A percentile compares a stretch with the other conserved stretches of the same genome.
These are phyloP conservation scores for Eucalyptus guilfoylei DNA, from an alignment of 345 rosid genomes.

Conservation along the genomic window DNA sequence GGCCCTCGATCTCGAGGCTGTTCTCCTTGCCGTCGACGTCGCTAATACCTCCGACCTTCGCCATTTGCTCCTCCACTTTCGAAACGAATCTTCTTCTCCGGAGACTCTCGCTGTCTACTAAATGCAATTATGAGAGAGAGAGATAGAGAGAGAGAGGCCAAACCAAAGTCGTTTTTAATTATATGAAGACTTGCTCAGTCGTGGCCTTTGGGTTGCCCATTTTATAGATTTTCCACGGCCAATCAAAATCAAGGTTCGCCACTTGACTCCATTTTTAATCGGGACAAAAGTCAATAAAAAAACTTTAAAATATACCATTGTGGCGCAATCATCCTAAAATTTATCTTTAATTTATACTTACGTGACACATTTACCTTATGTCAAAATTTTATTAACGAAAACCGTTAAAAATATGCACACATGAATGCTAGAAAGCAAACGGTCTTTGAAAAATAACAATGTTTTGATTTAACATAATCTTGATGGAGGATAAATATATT, in stretches of 20 bases:
- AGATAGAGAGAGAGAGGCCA: not conserved
- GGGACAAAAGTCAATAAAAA: no score
- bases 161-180: not conserved
- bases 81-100: not conserved
- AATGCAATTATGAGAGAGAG: not conserved
- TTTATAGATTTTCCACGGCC: not conserved
- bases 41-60: conserved; percentile 36
- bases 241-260: not conserved
- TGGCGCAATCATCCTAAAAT: no score
- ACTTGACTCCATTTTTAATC: not conserved
- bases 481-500: no score
- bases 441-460: no score
- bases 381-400: no score
- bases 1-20: conserved; percentile 45
- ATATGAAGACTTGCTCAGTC: not conserved
- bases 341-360: no score
- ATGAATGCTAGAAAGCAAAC: no score
- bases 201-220: not conserved
- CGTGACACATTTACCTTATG: accelerated
- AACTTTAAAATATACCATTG: no score
- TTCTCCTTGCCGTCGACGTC: conserved; percentile 40
- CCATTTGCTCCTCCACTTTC: conserved; percentile 16
- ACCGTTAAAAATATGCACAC: no score
- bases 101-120: not conserved
- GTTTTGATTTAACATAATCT: no score